Evolutionary conservation across 192 early-diverging fungal species (phyloP).

Genomic region (Helicostylum pulchrum): DNA sequence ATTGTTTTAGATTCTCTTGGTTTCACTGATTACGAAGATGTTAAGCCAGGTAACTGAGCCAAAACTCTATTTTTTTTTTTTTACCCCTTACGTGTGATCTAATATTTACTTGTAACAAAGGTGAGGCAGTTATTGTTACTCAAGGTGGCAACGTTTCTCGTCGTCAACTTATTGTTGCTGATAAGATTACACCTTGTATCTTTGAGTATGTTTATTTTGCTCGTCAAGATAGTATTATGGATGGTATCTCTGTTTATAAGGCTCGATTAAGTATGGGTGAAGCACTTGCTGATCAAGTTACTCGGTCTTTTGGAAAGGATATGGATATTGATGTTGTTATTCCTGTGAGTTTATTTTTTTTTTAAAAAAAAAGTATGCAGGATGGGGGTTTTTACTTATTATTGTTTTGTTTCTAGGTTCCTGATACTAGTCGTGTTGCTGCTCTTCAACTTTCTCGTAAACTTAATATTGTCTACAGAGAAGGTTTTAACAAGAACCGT

Average conservation of each 20-base stretch:
- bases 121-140: conserved; percentile 93
- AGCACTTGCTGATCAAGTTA: conserved; percentile 83
- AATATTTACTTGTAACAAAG: conserved; percentile 24
- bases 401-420: conserved; percentile 51
- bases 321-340: conserved; percentile 98
- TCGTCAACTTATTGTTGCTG: conserved; percentile 56
- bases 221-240: conserved; percentile 96
- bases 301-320: conserved; percentile 65
- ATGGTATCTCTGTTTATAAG: conserved; percentile 98
- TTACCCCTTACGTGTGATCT: too few species aligned
- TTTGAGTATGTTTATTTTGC: conserved; percentile 99
- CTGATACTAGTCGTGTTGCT: conserved; percentile 95
- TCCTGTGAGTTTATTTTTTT: conserved; percentile 60
- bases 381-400: neutral
- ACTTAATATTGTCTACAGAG: conserved; percentile 89
- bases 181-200: conserved; percentile 83
- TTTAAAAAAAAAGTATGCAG: neutral
- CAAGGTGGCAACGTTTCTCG: conserved; percentile 64
- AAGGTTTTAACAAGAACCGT: conserved; percentile 99
- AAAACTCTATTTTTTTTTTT: too few species aligned
- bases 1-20: conserved; percentile 89
- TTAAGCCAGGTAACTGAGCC: conserved; percentile 51
- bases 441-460: conserved; percentile 91
- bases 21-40: conserved; percentile 87
- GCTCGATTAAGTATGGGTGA: conserved; percentile 97